phyloP scores from a whole-genome alignment of 306 rosid species.

The Gynostemma pentaphyllum region DNA sequence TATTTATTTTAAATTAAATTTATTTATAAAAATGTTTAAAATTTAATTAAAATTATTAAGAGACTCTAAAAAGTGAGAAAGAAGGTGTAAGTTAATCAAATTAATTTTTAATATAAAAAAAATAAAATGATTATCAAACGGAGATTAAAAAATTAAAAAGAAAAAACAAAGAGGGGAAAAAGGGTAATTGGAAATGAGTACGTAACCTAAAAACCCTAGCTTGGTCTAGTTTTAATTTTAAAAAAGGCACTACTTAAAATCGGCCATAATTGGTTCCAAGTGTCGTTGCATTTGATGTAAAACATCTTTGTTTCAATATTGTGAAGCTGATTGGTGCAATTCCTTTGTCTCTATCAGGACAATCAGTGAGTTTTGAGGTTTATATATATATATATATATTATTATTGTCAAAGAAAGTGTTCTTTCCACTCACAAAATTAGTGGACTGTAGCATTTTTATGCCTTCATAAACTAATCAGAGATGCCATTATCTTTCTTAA shows the following conservation, averaged over 20 bases:
- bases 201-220: not conserved
- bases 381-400: not conserved
- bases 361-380: not conserved
- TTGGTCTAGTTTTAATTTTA: not conserved
- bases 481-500: too few relatives aligned
- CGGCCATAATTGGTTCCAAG: not conserved
- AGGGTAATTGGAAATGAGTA: not conserved
- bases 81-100: too few relatives aligned
- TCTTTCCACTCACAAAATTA: not conserved
- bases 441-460: not conserved
- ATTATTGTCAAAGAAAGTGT: constrained; percentile 1
- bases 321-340: not conserved
- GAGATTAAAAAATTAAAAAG: too few relatives aligned
- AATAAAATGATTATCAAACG: too few relatives aligned
- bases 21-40: too few relatives aligned
- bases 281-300: not conserved
- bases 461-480: not conserved
- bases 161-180: not conserved
- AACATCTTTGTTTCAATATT: not conserved
- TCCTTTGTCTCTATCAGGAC: not conserved
- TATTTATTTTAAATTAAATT: too few relatives aligned
- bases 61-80: too few relatives aligned
- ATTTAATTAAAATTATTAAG: too few relatives aligned
- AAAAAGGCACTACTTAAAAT: not conserved
- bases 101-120: too few relatives aligned